Conservation (phyloP, 352 stramenopile species). For the Pythium chondricola region DNA sequence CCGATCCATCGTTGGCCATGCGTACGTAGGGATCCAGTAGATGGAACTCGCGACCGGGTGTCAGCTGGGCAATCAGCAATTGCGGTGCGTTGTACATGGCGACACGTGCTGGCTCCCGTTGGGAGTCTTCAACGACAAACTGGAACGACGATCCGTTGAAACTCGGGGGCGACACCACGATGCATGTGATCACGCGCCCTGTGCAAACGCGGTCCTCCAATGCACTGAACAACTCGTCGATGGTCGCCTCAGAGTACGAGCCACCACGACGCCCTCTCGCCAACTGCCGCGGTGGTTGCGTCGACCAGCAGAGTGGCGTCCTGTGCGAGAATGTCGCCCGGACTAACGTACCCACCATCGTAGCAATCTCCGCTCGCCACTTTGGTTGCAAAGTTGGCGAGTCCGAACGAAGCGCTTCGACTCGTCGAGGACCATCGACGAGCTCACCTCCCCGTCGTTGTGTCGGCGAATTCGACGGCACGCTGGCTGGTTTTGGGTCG, state of each 20-base stretch:
- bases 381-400: neutral
- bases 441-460: conserved; percentile 6
- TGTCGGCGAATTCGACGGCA: neutral
- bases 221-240: conserved; percentile 9
- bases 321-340: no score
- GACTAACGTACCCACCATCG: neutral
- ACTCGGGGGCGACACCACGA: conserved; percentile 1
- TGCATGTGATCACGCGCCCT: neutral
- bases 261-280: no score
- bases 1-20: neutral
- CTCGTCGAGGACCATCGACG: conserved; percentile 3
- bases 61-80: conserved; percentile 1
- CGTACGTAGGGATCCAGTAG: conserved; percentile 5
- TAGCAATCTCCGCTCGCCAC: conserved; percentile 1
- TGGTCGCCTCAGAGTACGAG: neutral
- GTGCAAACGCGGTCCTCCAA: conserved; percentile 8
- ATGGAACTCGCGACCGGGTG: neutral
- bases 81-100: conserved; percentile 2
- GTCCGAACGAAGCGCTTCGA: conserved; percentile 1
- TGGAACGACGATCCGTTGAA: conserved; percentile 11
- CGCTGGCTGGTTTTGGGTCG: neutral
- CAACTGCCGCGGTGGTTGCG: neutral
- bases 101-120: conserved; percentile 2
- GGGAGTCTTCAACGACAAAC: conserved; percentile 9
- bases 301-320: neutral